Conservation (phyloP, 805 yeast species). For the Pichia heedii region DNA sequence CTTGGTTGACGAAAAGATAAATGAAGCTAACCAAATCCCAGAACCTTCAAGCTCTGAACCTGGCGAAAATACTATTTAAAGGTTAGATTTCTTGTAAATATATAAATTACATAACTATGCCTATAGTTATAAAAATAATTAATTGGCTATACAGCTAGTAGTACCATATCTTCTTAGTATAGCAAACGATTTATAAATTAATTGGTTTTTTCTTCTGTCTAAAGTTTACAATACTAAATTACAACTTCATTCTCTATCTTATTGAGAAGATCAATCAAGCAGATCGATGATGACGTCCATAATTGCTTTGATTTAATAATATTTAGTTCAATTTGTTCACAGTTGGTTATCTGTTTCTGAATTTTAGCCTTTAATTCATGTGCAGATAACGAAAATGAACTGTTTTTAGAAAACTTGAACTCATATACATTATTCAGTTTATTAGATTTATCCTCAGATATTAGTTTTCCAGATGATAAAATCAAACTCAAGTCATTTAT, state of each 20-base stretch:
- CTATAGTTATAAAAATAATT: background rate
- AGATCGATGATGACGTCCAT: slow-evolving; percentile 20
- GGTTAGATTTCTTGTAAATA: background rate
- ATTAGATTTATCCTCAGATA: slow-evolving; percentile 12
- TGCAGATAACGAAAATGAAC: slow-evolving; percentile 16
- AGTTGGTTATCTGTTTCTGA: slow-evolving; percentile 18
- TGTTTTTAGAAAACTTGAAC: slow-evolving; percentile 14
- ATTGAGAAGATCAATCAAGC: slow-evolving; percentile 3
- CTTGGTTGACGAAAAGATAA: slow-evolving; percentile 26
- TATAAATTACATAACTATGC: background rate
- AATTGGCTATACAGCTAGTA: too few species aligned
- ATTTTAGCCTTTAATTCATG: slow-evolving; percentile 16
- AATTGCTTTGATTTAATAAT: slow-evolving; percentile 15
- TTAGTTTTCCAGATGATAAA: slow-evolving; percentile 17
- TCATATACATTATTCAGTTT: slow-evolving; percentile 15
- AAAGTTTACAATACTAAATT: background rate
- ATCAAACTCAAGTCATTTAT: slow-evolving; percentile 15
- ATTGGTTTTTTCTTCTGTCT: background rate
- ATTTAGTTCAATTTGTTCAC: slow-evolving; percentile 17
- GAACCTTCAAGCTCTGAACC: slow-evolving; percentile 4
- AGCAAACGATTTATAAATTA: too few species aligned
- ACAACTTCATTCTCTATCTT: slow-evolving; percentile 3
- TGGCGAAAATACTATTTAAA: background rate
- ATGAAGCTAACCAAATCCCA: slow-evolving; percentile 14
- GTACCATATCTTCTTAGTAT: too few species aligned